Evolutionary conservation across 305 asterid species (phyloP), one percentile per base, ranked within the genome.

Genomic region (Ilex paraguariensis): DNA sequence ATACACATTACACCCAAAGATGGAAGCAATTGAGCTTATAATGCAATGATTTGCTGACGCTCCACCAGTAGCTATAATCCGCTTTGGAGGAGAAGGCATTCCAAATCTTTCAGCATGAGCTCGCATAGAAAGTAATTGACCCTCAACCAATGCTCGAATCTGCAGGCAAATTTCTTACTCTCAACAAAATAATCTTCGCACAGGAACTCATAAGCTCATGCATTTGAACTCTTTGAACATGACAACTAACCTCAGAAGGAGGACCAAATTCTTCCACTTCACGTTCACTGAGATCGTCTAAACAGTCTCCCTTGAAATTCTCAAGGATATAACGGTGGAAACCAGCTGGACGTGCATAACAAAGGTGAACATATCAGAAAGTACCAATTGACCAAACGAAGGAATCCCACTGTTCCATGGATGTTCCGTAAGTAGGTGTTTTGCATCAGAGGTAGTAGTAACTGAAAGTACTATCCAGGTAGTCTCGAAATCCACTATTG

Each of bases 61-160:
- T 68, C 95, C 95, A 69, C 95, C 95, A 0, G 95, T 87, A 17
- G 92, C 95, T 50, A 87, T 81, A 59, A 87, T 87, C 59, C 84
- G 73, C 66, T 78, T 87, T 21, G 93, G 90, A 45, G 92, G 92
- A 69, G 81, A 76, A 69, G 90, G 90, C 95, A 87, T 79, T 50
- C 92, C 90, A 12, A 84, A 67, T 74, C 76, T 83, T 75, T 81
- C 92, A 7, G 87, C 77, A 68, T 87, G 95, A 64, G 88, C 88
- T 49, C 92, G 80, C 90, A 84, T 87, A 10, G 95, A 87, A 14
- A 87, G 88, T 16, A 87, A 73, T 75, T 87, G 92, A 42, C 95
- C 95, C 75, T 87, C 95, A 17, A 87, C 63, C 57, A 87, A 31
- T 9, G 90, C 92, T 70, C 95, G 76, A 16, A 85, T 80, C 95